phyloP scores from a whole-genome alignment of 306 rosid species.

The Gastrolobium villosum region DNA sequence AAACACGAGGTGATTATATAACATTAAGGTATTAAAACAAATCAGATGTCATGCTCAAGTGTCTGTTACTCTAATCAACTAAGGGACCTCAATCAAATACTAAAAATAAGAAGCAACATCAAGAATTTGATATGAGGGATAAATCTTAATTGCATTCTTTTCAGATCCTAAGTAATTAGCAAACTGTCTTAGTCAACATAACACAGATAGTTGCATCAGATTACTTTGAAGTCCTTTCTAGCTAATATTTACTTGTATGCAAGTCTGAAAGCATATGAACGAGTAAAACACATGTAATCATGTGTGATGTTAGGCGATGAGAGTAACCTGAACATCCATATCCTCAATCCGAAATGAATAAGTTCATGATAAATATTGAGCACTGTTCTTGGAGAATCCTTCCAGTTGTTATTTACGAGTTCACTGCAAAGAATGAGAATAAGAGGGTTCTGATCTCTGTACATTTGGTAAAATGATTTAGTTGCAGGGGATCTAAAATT shows the following conservation, averaged over 20 bases:
- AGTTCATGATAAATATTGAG: constrained; percentile 76
- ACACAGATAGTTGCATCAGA: background rate
- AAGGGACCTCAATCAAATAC: constrained; percentile 9
- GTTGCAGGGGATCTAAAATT: background rate
- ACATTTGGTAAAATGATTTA: constrained; percentile 5
- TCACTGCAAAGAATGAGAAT: constrained; percentile 59
- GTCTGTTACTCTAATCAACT: background rate
- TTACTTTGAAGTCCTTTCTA: background rate
- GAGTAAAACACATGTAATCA: background rate
- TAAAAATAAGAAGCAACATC: background rate
- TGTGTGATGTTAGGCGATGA: background rate
- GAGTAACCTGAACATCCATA: constrained; percentile 92
- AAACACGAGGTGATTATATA: background rate
- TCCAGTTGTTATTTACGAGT: constrained; percentile 50
- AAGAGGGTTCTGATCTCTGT: background rate
- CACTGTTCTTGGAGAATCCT: constrained; percentile 85
- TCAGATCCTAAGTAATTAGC: constrained; percentile 14
- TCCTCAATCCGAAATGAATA: constrained; percentile 71
- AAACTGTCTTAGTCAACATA: background rate
- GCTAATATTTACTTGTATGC: background rate
- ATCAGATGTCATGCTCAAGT: background rate
- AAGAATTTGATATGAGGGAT: background rate
- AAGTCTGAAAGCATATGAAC: constrained; percentile 12
- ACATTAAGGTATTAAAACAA: background rate
- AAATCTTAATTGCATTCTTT: background rate